Percentiles rank a stretch among this genome's conserved stretches.
phyloP scores from a whole-genome alignment of 2,329 filamentous ascomycete species.

The Tolypocladium cylindrosporum region DNA sequence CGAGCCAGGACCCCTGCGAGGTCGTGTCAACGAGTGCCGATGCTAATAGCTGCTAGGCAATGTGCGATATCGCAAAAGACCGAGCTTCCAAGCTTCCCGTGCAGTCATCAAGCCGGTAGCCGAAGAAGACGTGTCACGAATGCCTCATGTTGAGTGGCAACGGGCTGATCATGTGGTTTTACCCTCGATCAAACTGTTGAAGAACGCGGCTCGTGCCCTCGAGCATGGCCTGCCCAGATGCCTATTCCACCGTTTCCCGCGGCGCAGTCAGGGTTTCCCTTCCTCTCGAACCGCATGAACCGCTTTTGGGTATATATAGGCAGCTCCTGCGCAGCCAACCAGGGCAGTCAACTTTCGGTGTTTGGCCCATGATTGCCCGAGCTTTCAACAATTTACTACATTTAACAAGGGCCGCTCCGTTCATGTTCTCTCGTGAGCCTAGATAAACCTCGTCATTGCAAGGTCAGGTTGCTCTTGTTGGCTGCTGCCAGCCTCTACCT shows the following conservation, averaged over 20 bases:
- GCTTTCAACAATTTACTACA: neutral
- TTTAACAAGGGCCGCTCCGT: neutral
- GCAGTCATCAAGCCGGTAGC: neutral
- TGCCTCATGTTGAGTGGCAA: neutral
- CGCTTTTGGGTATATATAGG: neutral
- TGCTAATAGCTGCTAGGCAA: slow-evolving; percentile 48
- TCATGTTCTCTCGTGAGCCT: neutral
- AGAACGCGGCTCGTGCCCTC: neutral
- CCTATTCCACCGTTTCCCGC: neutral
- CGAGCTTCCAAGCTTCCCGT: slow-evolving; percentile 53
- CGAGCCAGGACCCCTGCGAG: slow-evolving; percentile 11
- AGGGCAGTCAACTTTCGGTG: neutral
- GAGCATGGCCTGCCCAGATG: neutral
- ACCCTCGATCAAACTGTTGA: neutral
- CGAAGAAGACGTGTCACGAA: neutral
- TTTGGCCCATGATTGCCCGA: neutral
- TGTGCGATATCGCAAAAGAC: slow-evolving; percentile 84
- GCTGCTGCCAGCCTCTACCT: neutral
- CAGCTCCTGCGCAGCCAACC: neutral
- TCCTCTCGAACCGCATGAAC: neutral
- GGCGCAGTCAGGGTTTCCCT: neutral
- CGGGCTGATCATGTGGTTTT: neutral
- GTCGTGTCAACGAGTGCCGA: neutral
- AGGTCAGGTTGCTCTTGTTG: slow-evolving; percentile 9
- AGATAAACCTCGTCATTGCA: neutral